Percentiles rank a stretch among this genome's conserved stretches.
Conservation (phyloP, 352 stramenopile species). For the Globisporangium okanoganense region DNA sequence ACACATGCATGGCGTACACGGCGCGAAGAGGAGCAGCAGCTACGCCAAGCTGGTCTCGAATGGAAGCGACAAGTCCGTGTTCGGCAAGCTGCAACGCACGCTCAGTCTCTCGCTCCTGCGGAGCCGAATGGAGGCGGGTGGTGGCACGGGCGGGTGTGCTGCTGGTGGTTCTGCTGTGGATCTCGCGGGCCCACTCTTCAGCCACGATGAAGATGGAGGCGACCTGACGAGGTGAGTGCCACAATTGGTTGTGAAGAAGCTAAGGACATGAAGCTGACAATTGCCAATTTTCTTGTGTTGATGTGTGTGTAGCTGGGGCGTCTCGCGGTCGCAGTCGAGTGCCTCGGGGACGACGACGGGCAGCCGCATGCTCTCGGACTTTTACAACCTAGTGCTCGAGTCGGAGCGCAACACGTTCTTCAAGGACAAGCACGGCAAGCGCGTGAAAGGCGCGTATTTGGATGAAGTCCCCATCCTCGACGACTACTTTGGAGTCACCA, state of each 20-base stretch:
- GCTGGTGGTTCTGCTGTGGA: not conserved
- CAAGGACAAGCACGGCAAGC: constrained; percentile 47
- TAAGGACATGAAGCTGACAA: not conserved
- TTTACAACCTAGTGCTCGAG: constrained; percentile 79
- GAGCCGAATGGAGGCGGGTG: constrained; percentile 6
- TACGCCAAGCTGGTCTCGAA: not conserved
- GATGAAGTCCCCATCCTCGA: constrained; percentile 47
- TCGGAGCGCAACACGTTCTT: constrained; percentile 66
- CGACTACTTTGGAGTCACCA: constrained; percentile 44
- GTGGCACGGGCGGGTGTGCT: not conserved
- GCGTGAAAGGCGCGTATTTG: constrained; percentile 48
- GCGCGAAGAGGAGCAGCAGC: constrained; percentile 9
- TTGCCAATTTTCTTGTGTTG: not conserved
- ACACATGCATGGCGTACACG: constrained; percentile 8
- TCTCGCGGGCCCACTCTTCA: not conserved
- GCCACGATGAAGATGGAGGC: constrained; percentile 5
- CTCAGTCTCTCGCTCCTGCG: constrained; percentile 36
- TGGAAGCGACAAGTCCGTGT: constrained; percentile 28
- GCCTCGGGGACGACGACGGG: constrained; percentile 61
- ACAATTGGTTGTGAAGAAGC: not conserved
- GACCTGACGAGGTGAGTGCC: constrained; percentile 11
- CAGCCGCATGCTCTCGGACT: constrained; percentile 70
- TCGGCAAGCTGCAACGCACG: constrained; percentile 50
- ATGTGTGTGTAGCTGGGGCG: constrained; percentile 27
- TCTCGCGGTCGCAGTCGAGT: constrained; percentile 36